These are phyloP conservation scores for Penicillium sp. DNA, from an alignment of 2,329 filamentous ascomycete genomes.

Conservation along the genomic window DNA sequence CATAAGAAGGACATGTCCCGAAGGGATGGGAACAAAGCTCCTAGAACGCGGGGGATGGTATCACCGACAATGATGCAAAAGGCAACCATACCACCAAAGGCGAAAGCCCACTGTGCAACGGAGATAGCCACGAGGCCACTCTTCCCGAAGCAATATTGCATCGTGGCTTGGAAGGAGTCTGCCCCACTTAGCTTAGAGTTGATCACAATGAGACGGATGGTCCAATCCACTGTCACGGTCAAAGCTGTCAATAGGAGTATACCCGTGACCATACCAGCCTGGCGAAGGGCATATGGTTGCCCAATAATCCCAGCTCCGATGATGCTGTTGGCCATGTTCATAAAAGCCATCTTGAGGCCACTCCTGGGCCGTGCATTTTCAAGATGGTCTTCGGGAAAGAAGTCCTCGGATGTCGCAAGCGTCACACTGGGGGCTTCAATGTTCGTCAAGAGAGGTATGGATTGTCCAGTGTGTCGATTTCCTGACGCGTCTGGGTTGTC, in stretches of 20 bases:
- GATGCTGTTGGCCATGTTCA: constrained; percentile 99
- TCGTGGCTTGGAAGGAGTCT: constrained; percentile 91
- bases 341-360: constrained; percentile 81
- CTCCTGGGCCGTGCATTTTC: constrained; percentile 73
- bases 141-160: constrained; percentile 90
- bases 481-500: constrained; percentile 38
- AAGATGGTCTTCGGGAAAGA: constrained; percentile 57
- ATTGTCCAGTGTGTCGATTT: constrained; percentile 47
- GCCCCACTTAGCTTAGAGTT: constrained; percentile 96
- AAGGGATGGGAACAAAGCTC: constrained; percentile 75
- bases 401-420: constrained; percentile 60
- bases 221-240: constrained; percentile 92
- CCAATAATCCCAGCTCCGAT: constrained; percentile 74
- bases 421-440: constrained; percentile 79
- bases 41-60: constrained; percentile 86
- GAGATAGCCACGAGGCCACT: constrained; percentile 84
- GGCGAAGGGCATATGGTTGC: constrained; percentile 92
- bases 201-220: constrained; percentile 91
- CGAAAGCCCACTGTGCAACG: constrained; percentile 95
- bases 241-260: constrained; percentile 72
- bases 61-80: constrained; percentile 98
- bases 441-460: constrained; percentile 70
- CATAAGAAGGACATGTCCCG: constrained; percentile 71
- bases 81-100: constrained; percentile 97
- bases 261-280: constrained; percentile 82